phyloP scores from a whole-genome alignment of 768 basidiomycete genomes.

The Cantharellus anzutake region DNA sequence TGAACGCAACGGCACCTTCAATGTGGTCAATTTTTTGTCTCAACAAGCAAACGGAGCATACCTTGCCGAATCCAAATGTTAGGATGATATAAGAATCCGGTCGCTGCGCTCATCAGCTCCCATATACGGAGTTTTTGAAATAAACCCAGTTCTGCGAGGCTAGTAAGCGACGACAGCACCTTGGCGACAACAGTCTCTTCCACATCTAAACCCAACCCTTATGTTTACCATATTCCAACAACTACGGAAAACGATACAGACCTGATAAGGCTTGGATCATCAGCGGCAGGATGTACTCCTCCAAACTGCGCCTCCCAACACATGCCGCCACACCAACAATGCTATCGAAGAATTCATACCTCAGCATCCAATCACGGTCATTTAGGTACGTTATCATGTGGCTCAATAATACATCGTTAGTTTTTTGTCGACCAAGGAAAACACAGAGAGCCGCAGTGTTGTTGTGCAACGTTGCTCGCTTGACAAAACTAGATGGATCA shows the following conservation, averaged over 20 bases:
- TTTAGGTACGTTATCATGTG: conserved; percentile 74
- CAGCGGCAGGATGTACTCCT: conserved; percentile 91
- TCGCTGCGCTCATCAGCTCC: conserved; percentile 79
- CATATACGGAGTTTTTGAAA: conserved; percentile 93
- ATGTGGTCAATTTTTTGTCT: not conserved
- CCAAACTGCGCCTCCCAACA: conserved; percentile 76
- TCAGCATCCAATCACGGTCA: conserved; percentile 80
- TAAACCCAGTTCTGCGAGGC: conserved; percentile 72
- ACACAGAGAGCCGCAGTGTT: conserved; percentile 80
- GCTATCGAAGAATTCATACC: conserved; percentile 86
- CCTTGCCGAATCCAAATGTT: conserved; percentile 94
- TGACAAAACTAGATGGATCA: conserved; percentile 77
- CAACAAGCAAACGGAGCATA: conserved; percentile 12
- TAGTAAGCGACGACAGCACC: conserved; percentile 73
- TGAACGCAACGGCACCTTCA: conserved; percentile 69
- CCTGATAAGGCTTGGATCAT: conserved; percentile 93
- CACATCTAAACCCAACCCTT: conserved; percentile 38
- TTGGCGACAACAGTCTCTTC: conserved; percentile 89
- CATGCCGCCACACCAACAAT: conserved; percentile 92
- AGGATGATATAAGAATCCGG: conserved; percentile 88
- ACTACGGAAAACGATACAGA: conserved; percentile 17
- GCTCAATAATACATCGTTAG: conserved; percentile 86
- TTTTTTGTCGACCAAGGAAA: conserved; percentile 81
- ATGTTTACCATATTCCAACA: not conserved
- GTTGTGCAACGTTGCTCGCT: conserved; percentile 61